These are phyloP conservation scores for Penicillium soppii DNA, from an alignment of 495 filamentous ascomycete species.

Conservation along the genomic window DNA sequence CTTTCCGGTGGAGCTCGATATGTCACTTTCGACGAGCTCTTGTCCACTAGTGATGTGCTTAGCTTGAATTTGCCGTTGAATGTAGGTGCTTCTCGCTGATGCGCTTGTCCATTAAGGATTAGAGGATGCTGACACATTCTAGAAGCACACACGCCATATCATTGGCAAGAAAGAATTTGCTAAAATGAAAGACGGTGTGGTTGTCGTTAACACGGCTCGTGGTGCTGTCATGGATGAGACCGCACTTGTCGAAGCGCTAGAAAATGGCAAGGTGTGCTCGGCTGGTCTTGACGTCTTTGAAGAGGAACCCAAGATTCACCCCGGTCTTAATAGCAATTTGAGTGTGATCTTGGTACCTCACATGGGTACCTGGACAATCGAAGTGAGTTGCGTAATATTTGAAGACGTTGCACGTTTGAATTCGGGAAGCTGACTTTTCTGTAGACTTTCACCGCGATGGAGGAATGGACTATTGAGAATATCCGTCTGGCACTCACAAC, in stretches of 20 bases:
- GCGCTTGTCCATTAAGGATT: too few species aligned
- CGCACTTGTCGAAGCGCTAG: conserved; percentile 51
- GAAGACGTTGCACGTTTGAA: too few species aligned
- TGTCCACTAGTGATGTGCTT: not conserved
- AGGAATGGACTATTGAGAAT: conserved; percentile 10
- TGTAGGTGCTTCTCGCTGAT: too few species aligned
- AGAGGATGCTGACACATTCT: conserved; percentile 64
- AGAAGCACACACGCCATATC: conserved; percentile 45
- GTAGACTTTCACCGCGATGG: conserved; percentile 9
- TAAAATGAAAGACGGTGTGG: conserved; percentile 59
- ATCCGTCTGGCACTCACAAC: not conserved
- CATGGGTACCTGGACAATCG: conserved; percentile 7
- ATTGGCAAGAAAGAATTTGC: conserved; percentile 54
- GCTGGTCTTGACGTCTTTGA: conserved; percentile 60
- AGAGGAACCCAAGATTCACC: conserved; percentile 45
- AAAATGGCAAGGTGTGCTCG: conserved; percentile 46
- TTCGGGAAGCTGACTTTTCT: too few species aligned
- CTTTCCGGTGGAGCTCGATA: conserved; percentile 11
- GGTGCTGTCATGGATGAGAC: conserved; percentile 61
- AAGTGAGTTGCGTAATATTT: too few species aligned
- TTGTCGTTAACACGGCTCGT: conserved; percentile 62
- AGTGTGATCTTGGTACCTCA: conserved; percentile 5
- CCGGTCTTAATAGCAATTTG: not conserved
- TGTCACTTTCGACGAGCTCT: not conserved
- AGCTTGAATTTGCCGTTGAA: conserved; percentile 40